Evolutionary conservation across 306 rosid species (phyloP), one percentile per base, ranked within the genome.

Genomic region (Mimosa pudica): DNA sequence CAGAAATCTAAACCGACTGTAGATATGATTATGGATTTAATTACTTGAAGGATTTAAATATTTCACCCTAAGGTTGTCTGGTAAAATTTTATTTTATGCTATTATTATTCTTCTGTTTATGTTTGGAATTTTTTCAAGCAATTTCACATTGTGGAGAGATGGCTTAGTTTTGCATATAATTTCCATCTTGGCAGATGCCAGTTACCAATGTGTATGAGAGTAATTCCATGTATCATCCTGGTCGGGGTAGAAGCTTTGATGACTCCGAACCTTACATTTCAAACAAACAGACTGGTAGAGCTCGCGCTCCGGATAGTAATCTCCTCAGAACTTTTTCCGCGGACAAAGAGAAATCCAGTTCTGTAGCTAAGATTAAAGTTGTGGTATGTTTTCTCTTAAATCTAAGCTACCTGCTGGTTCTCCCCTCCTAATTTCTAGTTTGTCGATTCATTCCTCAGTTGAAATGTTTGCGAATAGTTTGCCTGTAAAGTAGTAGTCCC

Each of bases 311-410:
- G 33, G 98, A 93, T 35, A 91, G 81, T 89, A 88, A 63, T 45
- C 81, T 93, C 77, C 79, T 86, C 55, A 93, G 85, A 82, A 91
- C 81, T 74, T 77, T 91, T 65, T 86, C 93, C 46, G 84, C 84
- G 10, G 97, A 93, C 77, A 93, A 91, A 83, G 93, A 87, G 87
- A 93, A 88, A 78, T 74, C 93, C 8, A 91, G 89, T 78, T 81
- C 89, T 79, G 95, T 93, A 9, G 98, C 98, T 60, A 93, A 93
- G 87, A 93, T 93, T 63, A 93, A 91, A 93, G 98, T 93, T 71
- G 98, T 93, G 93, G 98, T 93, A 88, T 75, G 94, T 84, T 69
- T 64, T 73, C 36, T 75, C 45, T 73, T 24, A 70, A 64, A 58
- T 69, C 64, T 10, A 13, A 24, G 70, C 1, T 38, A 13, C 30